Conservation (phyloP, 805 yeast genomes). For the Metschnikowia henanensis region DNA sequence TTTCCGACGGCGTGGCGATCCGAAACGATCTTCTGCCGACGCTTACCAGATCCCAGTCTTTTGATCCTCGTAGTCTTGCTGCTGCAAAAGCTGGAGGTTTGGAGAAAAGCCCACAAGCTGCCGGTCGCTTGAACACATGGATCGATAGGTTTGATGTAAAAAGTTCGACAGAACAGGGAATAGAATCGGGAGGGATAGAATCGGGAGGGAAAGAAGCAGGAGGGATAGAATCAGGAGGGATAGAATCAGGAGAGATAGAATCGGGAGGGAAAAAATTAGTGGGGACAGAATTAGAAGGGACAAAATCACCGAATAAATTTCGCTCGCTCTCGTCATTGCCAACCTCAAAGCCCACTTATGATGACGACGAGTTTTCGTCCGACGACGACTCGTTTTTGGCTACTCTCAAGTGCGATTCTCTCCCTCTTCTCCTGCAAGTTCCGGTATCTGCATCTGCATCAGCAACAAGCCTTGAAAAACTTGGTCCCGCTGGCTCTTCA, state of each 20-base stretch:
- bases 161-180: too few relatives aligned
- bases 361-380: slow-evolving; percentile 16
- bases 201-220: too few relatives aligned
- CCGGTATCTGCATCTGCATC: background rate
- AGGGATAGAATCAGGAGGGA: too few relatives aligned
- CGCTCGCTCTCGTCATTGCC: too few relatives aligned
- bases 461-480: too few relatives aligned
- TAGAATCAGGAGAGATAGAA: too few relatives aligned
- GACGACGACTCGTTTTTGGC: slow-evolving; percentile 29
- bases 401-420: slow-evolving; percentile 10
- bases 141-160: slow-evolving; percentile 29
- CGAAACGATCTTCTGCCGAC: slow-evolving; percentile 29
- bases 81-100: background rate
- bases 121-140: slow-evolving; percentile 26
- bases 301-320: too few relatives aligned
- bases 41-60: slow-evolving; percentile 38
- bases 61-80: slow-evolving; percentile 21
- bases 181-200: too few relatives aligned
- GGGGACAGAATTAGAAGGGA: too few relatives aligned
- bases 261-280: too few relatives aligned
- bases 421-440: slow-evolving; percentile 7
- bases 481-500: too few relatives aligned
- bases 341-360: background rate
- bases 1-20: slow-evolving; percentile 27
- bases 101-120: slow-evolving; percentile 14